phyloP scores from a whole-genome alignment of 208 protist species.

The Perkinsela sp. region DNA sequence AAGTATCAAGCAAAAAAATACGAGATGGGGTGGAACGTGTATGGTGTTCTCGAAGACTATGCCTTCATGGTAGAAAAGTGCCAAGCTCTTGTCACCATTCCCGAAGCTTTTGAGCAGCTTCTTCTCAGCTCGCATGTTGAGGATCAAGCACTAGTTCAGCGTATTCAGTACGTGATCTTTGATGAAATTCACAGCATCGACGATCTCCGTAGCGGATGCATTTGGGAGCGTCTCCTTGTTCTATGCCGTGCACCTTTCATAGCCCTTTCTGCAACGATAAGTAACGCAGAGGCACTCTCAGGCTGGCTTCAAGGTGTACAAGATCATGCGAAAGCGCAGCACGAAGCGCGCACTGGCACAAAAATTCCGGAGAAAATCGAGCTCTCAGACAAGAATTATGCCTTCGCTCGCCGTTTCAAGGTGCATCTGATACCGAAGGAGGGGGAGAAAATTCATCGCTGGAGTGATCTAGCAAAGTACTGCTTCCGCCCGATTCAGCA shows the following conservation, averaged over 20 bases:
- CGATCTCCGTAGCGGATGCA: constrained; percentile 39
- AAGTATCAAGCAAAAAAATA: constrained; percentile 66
- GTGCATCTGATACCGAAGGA: constrained; percentile 33
- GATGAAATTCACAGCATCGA: constrained; percentile 82
- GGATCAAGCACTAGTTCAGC: constrained; percentile 22
- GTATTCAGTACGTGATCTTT: constrained; percentile 74
- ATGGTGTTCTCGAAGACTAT: constrained; percentile 53
- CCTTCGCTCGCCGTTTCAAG: constrained; percentile 16
- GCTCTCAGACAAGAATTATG: constrained; percentile 6
- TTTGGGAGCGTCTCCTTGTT: constrained; percentile 74
- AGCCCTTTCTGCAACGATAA: constrained; percentile 75
- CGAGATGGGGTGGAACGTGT: constrained; percentile 27
- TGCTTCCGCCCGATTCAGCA: constrained; percentile 3
- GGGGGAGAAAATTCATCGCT: constrained; percentile 40
- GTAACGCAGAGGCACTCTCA: constrained; percentile 60
- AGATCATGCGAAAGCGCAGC: constrained; percentile 14
- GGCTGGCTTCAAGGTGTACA: constrained; percentile 64
- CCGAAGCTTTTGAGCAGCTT: constrained; percentile 64
- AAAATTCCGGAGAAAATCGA: not conserved
- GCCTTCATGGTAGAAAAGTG: constrained; percentile 44
- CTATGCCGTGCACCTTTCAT: constrained; percentile 67
- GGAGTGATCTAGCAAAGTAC: constrained; percentile 68
- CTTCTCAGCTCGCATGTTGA: constrained; percentile 52
- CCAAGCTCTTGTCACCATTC: constrained; percentile 74
- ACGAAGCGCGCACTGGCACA: constrained; percentile 3